Conservation (phyloP, 1,284 basidiomycete genomes). For the Laetiporus sulphureus region DNA sequence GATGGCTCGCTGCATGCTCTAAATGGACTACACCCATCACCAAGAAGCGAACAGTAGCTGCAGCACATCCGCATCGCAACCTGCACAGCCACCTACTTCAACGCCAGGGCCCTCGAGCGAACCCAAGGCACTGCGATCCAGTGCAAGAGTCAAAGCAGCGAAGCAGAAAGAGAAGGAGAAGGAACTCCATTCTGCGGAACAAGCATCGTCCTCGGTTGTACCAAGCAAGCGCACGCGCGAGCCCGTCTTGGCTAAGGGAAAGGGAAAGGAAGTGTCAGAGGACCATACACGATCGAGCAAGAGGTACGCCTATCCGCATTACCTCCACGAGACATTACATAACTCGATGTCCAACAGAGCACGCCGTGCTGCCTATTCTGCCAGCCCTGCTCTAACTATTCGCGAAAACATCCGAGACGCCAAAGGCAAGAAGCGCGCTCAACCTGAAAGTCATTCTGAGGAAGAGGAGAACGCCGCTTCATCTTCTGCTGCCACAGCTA, state of each 20-base stretch:
- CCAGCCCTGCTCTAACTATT: constrained; percentile 50
- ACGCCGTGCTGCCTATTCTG: constrained; percentile 47
- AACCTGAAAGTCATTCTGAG: constrained; percentile 56
- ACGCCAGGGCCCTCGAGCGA: constrained; percentile 24
- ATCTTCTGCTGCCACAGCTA: constrained; percentile 32
- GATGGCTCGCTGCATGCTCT: constrained; percentile 78
- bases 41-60: constrained; percentile 61
- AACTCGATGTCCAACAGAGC: constrained; percentile 33
- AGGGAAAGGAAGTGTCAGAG: constrained; percentile 51
- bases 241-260: constrained; percentile 47
- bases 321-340: constrained; percentile 8
- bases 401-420: constrained; percentile 65
- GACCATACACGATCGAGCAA: constrained; percentile 45
- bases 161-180: constrained; percentile 55
- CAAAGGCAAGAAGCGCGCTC: constrained; percentile 83
- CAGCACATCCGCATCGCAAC: constrained; percentile 33
- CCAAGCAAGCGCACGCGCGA: constrained; percentile 53
- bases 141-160: constrained; percentile 71
- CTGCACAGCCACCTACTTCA: constrained; percentile 23
- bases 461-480: constrained; percentile 50
- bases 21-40: constrained; percentile 76
- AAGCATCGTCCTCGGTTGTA: constrained; percentile 34
- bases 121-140: constrained; percentile 55
- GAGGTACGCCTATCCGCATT: constrained; percentile 41
- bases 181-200: constrained; percentile 35